phyloP scores from a whole-genome alignment of 345 rosid species.

The Crucihimalaya himalaica region DNA sequence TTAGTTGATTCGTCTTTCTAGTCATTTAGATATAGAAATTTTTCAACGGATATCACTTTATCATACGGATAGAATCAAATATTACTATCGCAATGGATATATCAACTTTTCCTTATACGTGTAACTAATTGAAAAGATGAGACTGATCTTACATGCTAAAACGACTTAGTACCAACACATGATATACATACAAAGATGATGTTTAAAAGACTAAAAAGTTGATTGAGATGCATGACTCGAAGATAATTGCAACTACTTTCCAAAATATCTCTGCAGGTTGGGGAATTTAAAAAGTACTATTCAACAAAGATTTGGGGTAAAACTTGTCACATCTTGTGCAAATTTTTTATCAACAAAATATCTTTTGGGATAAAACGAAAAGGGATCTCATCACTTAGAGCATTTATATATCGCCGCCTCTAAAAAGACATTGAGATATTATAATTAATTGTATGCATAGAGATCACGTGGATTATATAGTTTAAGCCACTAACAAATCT shows the following conservation, averaged over 20 bases:
- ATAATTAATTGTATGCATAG: background rate
- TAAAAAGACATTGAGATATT: slow-evolving; percentile 14
- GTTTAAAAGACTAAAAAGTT: slow-evolving; percentile 21
- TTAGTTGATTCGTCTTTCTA: background rate
- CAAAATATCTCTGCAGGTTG: slow-evolving; percentile 32
- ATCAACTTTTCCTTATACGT: background rate
- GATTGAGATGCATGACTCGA: slow-evolving; percentile 25
- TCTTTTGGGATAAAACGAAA: slow-evolving; percentile 14
- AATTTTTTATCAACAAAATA: background rate
- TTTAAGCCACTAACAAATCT: slow-evolving; percentile 21
- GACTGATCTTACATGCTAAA: slow-evolving; percentile 1
- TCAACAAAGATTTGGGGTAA: slow-evolving; percentile 33
- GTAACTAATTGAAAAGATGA: background rate
- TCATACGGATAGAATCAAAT: background rate
- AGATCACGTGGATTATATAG: slow-evolving; percentile 35
- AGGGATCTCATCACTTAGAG: slow-evolving; percentile 19
- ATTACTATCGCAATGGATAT: slow-evolving; percentile 7
- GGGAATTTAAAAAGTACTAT: background rate
- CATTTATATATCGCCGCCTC: slow-evolving; percentile 20
- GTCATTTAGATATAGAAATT: background rate
- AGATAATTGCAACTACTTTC: slow-evolving; percentile 27
- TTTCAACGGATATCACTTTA: background rate
- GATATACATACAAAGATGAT: slow-evolving; percentile 29
- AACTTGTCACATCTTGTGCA: slow-evolving; percentile 26
- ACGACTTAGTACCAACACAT: slow-evolving; percentile 20